Evolutionary conservation across 192 early-diverging fungal species (phyloP).

Genomic region (Coemansia sp.): DNA sequence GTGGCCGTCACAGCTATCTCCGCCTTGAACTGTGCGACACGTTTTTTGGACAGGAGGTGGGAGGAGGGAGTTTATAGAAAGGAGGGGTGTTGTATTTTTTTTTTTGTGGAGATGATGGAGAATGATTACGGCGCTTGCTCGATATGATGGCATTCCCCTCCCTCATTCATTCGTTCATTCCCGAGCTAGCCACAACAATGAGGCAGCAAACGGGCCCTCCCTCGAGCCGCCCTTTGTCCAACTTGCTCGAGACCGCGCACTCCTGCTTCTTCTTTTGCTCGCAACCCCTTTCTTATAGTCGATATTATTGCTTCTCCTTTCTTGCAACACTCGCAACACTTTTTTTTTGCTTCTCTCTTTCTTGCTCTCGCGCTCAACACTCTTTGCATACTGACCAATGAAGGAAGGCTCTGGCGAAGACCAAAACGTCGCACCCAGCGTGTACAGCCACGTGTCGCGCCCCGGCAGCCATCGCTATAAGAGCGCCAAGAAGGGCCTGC

Average conservation of each 20-base stretch:
- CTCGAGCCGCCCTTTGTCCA: not conserved
- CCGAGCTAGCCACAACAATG: slow-evolving; percentile 5
- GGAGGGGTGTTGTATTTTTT: not conserved
- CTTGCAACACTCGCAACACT: not conserved
- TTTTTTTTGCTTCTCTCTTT: not conserved
- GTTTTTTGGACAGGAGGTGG: not conserved
- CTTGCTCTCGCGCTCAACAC: not conserved
- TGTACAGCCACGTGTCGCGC: slow-evolving; percentile 55
- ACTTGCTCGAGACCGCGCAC: not conserved
- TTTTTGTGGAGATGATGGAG: slow-evolving; percentile 10
- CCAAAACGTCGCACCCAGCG: slow-evolving; percentile 55
- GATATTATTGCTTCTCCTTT: not conserved
- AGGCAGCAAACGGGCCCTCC: not conserved
- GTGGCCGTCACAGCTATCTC: not conserved
- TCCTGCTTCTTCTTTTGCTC: not conserved
- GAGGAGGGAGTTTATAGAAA: not conserved
- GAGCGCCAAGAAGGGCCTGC: slow-evolving; percentile 95
- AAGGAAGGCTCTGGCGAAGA: slow-evolving; percentile 59
- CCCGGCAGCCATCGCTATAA: slow-evolving; percentile 76
- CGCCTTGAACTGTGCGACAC: not conserved
- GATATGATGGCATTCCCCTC: not conserved
- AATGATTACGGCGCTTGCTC: slow-evolving; percentile 18
- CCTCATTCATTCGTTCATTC: not conserved
- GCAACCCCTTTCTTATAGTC: not conserved
- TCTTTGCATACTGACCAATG: slow-evolving; percentile 5